A percentile compares a stretch with the other conserved stretches of the same genome.
Conservation (phyloP, 768 basidiomycete species). For the Suillus spraguei region DNA sequence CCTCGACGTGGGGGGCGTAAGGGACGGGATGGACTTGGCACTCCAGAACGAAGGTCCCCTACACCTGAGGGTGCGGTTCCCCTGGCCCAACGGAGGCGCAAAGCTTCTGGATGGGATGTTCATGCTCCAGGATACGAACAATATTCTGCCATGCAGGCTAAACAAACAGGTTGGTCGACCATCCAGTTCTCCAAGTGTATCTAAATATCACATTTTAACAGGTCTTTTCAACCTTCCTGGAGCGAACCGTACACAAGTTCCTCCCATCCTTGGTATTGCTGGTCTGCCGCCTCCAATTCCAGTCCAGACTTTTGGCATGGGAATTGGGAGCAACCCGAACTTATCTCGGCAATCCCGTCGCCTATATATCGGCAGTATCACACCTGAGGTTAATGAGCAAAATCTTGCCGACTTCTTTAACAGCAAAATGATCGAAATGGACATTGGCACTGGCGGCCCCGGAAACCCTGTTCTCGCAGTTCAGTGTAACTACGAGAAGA, state of each 20-base stretch:
- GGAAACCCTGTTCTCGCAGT: constrained; percentile 93
- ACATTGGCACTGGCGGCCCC: constrained; percentile 78
- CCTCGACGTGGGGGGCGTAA: constrained; percentile 49
- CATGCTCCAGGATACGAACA: constrained; percentile 95
- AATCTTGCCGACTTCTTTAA: constrained; percentile 96
- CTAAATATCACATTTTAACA: constrained; percentile 33
- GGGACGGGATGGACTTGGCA: constrained; percentile 51
- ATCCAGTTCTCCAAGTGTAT: constrained; percentile 2
- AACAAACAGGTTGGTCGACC: constrained; percentile 78
- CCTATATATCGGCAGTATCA: constrained; percentile 96
- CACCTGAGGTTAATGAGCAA: constrained; percentile 91
- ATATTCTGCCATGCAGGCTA: constrained; percentile 95
- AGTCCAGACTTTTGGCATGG: constrained; percentile 85
- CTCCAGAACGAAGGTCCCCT: constrained; percentile 82
- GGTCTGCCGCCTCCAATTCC: constrained; percentile 84
- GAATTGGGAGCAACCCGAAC: constrained; percentile 85
- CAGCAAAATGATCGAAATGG: constrained; percentile 91
- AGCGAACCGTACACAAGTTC: constrained; percentile 87
- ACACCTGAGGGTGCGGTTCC: constrained; percentile 86
- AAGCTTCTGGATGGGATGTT: constrained; percentile 95
- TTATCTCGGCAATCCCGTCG: constrained; percentile 91
- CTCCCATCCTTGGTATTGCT: constrained; percentile 78
- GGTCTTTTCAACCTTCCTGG: constrained; percentile 97
- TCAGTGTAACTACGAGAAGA: constrained; percentile 98
- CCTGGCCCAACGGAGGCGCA: constrained; percentile 83